These are phyloP conservation scores for Didymellaceae sp. DNA, from an alignment of 2,329 filamentous ascomycete species.

Conservation along the genomic window DNA sequence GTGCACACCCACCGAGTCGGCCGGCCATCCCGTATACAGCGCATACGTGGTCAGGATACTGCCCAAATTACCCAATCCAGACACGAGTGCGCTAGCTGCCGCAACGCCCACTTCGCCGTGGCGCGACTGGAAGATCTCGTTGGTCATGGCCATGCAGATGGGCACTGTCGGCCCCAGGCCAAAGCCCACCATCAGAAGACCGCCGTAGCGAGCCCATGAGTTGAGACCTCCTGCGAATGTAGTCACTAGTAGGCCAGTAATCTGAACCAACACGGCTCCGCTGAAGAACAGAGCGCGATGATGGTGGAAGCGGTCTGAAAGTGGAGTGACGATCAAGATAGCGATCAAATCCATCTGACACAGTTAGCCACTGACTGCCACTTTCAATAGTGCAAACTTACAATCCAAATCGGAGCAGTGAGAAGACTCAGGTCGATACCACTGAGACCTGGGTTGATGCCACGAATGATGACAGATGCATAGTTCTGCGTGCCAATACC, in stretches of 20 bases:
- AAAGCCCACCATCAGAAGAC: slow-evolving; percentile 88
- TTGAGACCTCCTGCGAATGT: slow-evolving; percentile 73
- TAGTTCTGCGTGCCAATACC: slow-evolving; percentile 91
- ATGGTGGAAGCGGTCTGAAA: slow-evolving; percentile 85
- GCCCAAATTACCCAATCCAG: slow-evolving; percentile 84
- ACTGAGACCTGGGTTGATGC: slow-evolving; percentile 75
- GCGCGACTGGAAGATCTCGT: slow-evolving; percentile 85
- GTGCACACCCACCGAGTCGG: slow-evolving; percentile 69
- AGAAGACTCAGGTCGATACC: slow-evolving; percentile 79
- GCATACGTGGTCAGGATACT: slow-evolving; percentile 89
- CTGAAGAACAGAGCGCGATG: slow-evolving; percentile 83
- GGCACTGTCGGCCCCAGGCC: slow-evolving; percentile 89
- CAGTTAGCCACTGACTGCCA: slow-evolving; percentile 14
- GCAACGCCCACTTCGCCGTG: slow-evolving; percentile 92
- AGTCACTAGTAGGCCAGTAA: slow-evolving; percentile 77
- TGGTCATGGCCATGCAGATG: slow-evolving; percentile 93
- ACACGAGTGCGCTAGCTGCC: slow-evolving; percentile 83
- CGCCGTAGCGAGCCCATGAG: slow-evolving; percentile 85
- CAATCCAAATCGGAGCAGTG: slow-evolving; percentile 91
- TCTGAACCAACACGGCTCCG: slow-evolving; percentile 76
- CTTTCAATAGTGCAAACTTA: slow-evolving; percentile 53
- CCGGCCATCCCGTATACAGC: slow-evolving; percentile 84
- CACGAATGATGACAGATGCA: slow-evolving; percentile 82
- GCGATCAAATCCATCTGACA: slow-evolving; percentile 81
- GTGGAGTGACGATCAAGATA: slow-evolving; percentile 82